Evolutionary conservation across 495 filamentous ascomycete genomes (phyloP).

Genomic region (Xylaria grammica): DNA sequence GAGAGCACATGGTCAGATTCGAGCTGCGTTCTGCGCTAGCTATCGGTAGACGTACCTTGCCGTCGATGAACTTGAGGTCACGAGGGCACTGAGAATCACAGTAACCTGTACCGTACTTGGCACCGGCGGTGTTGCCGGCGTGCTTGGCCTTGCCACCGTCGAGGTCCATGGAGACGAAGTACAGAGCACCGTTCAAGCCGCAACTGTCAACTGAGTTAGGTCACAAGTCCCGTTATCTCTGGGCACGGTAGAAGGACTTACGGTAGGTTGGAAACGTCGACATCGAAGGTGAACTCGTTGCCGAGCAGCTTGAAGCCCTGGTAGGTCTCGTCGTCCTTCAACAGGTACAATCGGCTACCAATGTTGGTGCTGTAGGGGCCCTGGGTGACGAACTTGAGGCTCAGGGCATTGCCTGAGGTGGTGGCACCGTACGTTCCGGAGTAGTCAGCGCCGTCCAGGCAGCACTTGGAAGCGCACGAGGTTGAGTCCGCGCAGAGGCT

Average conservation of each 20-base stretch:
- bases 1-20: conserved; percentile 5
- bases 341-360: conserved; percentile 67
- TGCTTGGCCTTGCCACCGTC: conserved; percentile 58
- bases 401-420: conserved; percentile 57
- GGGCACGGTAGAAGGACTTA: not conserved
- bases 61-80: conserved; percentile 57
- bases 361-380: conserved; percentile 56
- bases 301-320: conserved; percentile 66
- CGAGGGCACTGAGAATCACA: conserved; percentile 63
- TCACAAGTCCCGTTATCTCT: not conserved
- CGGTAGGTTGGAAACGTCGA: conserved; percentile 68
- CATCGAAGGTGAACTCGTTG: conserved; percentile 73
- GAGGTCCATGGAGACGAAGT: conserved; percentile 62
- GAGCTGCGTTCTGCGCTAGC: conserved; percentile 62
- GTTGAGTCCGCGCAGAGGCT: conserved; percentile 57
- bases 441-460: conserved; percentile 69
- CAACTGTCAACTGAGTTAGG: conserved; percentile 41
- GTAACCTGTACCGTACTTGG: conserved; percentile 64
- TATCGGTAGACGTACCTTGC: conserved; percentile 41
- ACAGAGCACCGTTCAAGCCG: conserved; percentile 62
- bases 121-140: conserved; percentile 59
- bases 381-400: conserved; percentile 64
- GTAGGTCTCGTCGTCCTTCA: conserved; percentile 64
- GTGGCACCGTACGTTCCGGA: conserved; percentile 64
- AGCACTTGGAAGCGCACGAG: conserved; percentile 64